phyloP scores from a whole-genome alignment of 2,329 filamentous ascomycete species.

The Chrysoporthe deuterocubensis region DNA sequence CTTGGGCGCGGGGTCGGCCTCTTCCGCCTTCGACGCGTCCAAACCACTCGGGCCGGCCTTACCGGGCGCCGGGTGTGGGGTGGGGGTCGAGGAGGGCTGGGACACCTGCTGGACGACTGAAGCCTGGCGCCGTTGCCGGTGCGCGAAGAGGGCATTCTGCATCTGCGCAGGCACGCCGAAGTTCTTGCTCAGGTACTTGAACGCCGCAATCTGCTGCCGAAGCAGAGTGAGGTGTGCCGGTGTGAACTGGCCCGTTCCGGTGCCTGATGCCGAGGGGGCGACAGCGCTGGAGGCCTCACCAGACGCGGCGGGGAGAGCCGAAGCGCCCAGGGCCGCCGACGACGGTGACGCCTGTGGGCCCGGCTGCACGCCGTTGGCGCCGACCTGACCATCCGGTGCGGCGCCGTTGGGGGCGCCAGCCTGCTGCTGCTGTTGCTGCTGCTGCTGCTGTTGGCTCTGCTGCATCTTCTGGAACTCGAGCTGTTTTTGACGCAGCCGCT shows the following conservation, averaged over 20 bases:
- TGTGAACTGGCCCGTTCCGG: conserved; percentile 63
- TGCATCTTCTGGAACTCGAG: conserved; percentile 31
- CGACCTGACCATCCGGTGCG: conserved; percentile 37
- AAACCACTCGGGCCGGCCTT: conserved; percentile 45
- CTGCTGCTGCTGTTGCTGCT: conserved; percentile 42
- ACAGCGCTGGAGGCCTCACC: conserved; percentile 40
- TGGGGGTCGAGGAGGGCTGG: conserved; percentile 41
- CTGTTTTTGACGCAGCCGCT: conserved; percentile 33
- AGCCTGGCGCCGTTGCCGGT: conserved; percentile 68
- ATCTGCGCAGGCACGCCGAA: conserved; percentile 76
- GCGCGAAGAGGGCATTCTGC: conserved; percentile 81
- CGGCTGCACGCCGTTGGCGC: conserved; percentile 43
- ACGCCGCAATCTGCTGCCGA: conserved; percentile 86
- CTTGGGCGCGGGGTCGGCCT: conserved; percentile 41
- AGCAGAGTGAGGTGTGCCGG: conserved; percentile 79
- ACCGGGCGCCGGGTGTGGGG: conserved; percentile 40
- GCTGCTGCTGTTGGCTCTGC: conserved; percentile 53
- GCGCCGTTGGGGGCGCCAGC: conserved; percentile 57
- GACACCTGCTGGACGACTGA: conserved; percentile 53
- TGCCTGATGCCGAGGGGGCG: conserved; percentile 36
- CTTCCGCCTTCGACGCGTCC: conserved; percentile 41
- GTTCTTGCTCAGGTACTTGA: conserved; percentile 89
- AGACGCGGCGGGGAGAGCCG: conserved; percentile 44
- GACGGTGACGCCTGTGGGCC: conserved; percentile 41
- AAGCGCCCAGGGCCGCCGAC: conserved; percentile 42